These are phyloP conservation scores for Apiotrichum porosum DNA, from an alignment of 1,284 basidiomycete species.

Conservation along the genomic window DNA sequence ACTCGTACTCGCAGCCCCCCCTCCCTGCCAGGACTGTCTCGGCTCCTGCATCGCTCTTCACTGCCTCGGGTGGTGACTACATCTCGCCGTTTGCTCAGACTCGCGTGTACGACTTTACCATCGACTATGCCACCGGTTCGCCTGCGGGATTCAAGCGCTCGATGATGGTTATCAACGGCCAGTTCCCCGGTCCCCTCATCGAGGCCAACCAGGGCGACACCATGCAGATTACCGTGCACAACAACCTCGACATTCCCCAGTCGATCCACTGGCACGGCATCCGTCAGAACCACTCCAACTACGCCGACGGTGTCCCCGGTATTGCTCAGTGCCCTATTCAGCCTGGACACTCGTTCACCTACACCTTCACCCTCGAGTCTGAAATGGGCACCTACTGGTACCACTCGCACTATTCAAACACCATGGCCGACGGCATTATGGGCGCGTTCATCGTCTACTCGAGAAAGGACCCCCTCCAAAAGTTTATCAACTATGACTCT, in stretches of 20 bases:
- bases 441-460: constrained; percentile 32
- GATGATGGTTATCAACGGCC: constrained; percentile 14
- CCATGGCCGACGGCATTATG: constrained; percentile 29
- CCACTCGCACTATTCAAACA: constrained; percentile 33
- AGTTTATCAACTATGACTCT: constrained; percentile 23
- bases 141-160: constrained; percentile 13
- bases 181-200: constrained; percentile 28
- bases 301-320: constrained; percentile 35
- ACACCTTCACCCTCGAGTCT: constrained; percentile 36
- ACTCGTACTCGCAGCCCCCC: constrained; percentile 10
- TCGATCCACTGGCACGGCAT: constrained; percentile 40
- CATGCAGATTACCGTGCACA: constrained; percentile 27
- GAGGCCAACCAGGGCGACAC: constrained; percentile 33
- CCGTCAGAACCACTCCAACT: constrained; percentile 25
- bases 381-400: constrained; percentile 37
- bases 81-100: not conserved
- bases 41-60: constrained; percentile 2
- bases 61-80: not conserved
- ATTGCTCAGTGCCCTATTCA: constrained; percentile 54
- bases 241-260: constrained; percentile 22
- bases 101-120: constrained; percentile 2
- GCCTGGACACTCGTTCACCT: constrained; percentile 52
- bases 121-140: constrained; percentile 4
- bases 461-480: constrained; percentile 17
- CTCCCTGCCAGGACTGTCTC: constrained; percentile 2